Base-by-base conservation (phyloP, 1,284 basidiomycete genomes). In the Ustanciosporium gigantosporum region DNA sequence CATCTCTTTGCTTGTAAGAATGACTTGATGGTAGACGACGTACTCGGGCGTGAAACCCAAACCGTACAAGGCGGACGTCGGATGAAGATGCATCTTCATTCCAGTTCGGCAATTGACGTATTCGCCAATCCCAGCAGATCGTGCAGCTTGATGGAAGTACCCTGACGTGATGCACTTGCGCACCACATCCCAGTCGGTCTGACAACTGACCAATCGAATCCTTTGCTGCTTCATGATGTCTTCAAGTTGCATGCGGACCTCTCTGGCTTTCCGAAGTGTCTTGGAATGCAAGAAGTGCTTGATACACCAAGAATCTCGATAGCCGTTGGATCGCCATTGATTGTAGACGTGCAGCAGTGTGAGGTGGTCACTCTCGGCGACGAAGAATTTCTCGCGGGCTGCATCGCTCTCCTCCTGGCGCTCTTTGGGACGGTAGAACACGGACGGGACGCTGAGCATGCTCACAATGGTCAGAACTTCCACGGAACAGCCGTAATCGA, bases 201-300 rank as follows among this genome's bases (percentile, higher is more conserved):
- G 91, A 37, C 87, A 89, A 4, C 91, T 90, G 58, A 90, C 84
- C 16, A 93, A 79, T 29, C 87, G 87, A 85, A 98, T 89, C 81
- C 95, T 96, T 79, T 97, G 93, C 78, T 89, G 87, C 77, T 94
- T 91, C 91, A 97, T 95, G 77, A 98, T 98, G 77, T 98, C 95
- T 78, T 96, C 91, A 20, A 98, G 83, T 80, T 99, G 95, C 4
- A 85, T 84, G 25, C 95, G 86, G n/a, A 99, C 95, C 80, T 99
- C 95, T 21, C 93, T 84, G 2, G 90, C 91, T 79, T 98, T 99
- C 41, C 93, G 83, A 21, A 99, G 83, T 29, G 96, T 83, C 79
- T 98, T 98, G 0, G 92, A 91, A 77, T 99, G 95, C 45, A 98
- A 78, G 81, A 98, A 98, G 79, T 99, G 95, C 25, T 88, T 85